A percentile compares a stretch with the other conserved stretches of the same genome.
Evolutionary conservation across 1,139 yeast genomes (phyloP).

Genomic region (Blastobotrys malaysiensis): DNA sequence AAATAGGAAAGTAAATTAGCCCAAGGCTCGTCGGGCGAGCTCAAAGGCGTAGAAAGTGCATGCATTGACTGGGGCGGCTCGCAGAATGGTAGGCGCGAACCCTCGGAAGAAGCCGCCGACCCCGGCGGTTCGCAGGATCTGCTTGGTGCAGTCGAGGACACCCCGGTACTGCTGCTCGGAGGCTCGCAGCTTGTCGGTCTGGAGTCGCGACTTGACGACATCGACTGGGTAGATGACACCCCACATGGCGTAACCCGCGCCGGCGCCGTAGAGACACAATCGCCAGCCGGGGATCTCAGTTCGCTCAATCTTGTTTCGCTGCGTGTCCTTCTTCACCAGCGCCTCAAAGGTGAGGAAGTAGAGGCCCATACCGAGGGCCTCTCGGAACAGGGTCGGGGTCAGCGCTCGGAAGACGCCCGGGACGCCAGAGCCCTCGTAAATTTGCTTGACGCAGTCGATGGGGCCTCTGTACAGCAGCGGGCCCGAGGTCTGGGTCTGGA

Average conservation of each 20-base stretch:
- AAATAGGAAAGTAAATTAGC: conserved; percentile 10
- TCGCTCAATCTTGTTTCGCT: conserved; percentile 42
- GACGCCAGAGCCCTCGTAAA: conserved; percentile 49
- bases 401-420: conserved; percentile 70
- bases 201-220: conserved; percentile 78
- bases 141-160: conserved; percentile 50
- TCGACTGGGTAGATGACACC: conserved; percentile 75
- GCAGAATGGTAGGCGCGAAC: conserved; percentile 78
- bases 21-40: conserved; percentile 49
- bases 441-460: conserved; percentile 62
- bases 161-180: conserved; percentile 41
- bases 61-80: conserved; percentile 97
- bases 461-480: conserved; percentile 64
- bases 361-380: conserved; percentile 80
- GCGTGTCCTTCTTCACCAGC: conserved; percentile 59
- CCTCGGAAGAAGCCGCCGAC: conserved; percentile 79
- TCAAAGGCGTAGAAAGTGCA: conserved; percentile 93
- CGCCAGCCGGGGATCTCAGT: conserved; percentile 78
- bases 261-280: conserved; percentile 74
- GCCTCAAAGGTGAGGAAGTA: conserved; percentile 89
- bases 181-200: conserved; percentile 66
- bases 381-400: conserved; percentile 74
- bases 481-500: conserved; percentile 69
- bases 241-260: conserved; percentile 88
- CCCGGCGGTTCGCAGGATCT: conserved; percentile 54